Conservation (phyloP, 345 rosid species). For the Aegle marmelos region DNA sequence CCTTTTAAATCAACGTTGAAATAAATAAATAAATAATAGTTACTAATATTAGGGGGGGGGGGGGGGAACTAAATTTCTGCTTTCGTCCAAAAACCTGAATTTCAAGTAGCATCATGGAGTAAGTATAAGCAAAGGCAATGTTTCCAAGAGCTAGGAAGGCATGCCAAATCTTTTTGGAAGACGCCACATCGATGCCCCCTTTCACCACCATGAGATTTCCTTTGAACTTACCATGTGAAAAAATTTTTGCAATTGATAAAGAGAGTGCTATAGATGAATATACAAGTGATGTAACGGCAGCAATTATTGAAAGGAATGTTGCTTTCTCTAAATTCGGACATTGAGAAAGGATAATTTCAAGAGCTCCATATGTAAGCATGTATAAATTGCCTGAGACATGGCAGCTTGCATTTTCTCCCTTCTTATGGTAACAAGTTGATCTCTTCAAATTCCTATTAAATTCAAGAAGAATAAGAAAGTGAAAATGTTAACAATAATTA, state of each 20-base stretch:
- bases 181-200: neutral
- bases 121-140: slow-evolving; percentile 49
- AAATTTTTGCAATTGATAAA: slow-evolving; percentile 1
- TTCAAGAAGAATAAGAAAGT: neutral
- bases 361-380: slow-evolving; percentile 25
- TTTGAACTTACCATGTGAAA: neutral
- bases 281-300: slow-evolving; percentile 21
- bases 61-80: no score
- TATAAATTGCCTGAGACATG: slow-evolving; percentile 23
- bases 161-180: slow-evolving; percentile 37
- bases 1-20: slow-evolving; percentile 17
- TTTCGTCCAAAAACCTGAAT: slow-evolving; percentile 15
- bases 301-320: slow-evolving; percentile 20
- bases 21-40: neutral
- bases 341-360: slow-evolving; percentile 44
- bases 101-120: slow-evolving; percentile 28
- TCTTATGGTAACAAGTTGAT: slow-evolving; percentile 29
- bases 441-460: slow-evolving; percentile 28
- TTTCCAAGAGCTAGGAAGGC: slow-evolving; percentile 49
- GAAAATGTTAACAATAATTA: neutral
- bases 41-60: neutral
- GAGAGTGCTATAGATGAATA: slow-evolving; percentile 19
- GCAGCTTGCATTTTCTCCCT: slow-evolving; percentile 11
- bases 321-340: slow-evolving; percentile 40
- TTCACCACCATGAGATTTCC: neutral